Percentiles rank a stretch among this genome's conserved stretches.
These are phyloP conservation scores for Cardamine resedifolia DNA, from an alignment of 345 rosid genomes.

Conservation along the genomic window DNA sequence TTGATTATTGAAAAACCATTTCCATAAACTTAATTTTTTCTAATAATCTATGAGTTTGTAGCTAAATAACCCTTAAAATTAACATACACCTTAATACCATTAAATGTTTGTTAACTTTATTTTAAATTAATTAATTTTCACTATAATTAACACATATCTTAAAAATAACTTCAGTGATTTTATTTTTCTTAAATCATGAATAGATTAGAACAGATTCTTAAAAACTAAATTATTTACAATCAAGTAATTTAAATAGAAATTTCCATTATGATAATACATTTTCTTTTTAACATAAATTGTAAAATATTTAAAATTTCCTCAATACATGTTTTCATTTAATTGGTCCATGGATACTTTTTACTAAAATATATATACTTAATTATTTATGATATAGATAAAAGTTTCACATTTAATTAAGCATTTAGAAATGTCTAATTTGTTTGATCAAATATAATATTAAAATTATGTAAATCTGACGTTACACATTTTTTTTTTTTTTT, in stretches of 20 bases:
- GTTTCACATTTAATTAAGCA: background rate
- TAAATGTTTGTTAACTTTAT: background rate
- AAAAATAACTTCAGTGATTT: background rate
- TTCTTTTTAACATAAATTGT: background rate
- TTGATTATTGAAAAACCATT: too few relatives aligned
- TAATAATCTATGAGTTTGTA: too few relatives aligned
- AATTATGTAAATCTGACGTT: slow-evolving; percentile 19
- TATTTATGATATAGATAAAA: background rate
- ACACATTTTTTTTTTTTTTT: too few relatives aligned
- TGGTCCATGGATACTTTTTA: background rate
- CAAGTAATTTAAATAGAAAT: background rate
- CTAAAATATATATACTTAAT: background rate
- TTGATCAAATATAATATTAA: background rate
- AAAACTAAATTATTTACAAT: background rate
- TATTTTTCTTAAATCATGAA: background rate
- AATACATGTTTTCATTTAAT: slow-evolving; percentile 1
- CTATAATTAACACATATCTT: background rate
- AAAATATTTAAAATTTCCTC: background rate
- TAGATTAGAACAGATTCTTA: background rate
- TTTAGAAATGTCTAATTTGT: background rate
- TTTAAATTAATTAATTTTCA: background rate
- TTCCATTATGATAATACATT: background rate
- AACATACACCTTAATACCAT: background rate
- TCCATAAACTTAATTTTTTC: too few relatives aligned
- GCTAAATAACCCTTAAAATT: too few relatives aligned